Conservation (phyloP, 2,329 filamentous ascomycete genomes). For the Pyrenophora tritici-repentis region DNA sequence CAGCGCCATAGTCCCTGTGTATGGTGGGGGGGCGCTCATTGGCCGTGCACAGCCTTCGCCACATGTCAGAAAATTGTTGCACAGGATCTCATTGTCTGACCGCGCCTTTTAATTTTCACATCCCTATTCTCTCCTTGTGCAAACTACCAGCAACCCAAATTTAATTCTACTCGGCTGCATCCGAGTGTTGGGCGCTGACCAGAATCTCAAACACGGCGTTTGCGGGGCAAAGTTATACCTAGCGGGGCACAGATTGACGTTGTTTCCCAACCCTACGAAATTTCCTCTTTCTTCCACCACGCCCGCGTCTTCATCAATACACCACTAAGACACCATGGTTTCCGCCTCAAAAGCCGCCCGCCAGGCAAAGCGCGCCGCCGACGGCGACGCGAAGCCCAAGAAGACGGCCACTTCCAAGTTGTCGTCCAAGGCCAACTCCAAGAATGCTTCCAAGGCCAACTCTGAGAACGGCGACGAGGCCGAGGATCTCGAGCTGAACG, state of each 20-base stretch:
- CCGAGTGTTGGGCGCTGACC: conserved; percentile 19
- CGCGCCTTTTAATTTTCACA: conserved; percentile 7
- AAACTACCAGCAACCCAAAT: conserved; percentile 6
- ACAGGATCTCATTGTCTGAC: conserved; percentile 22
- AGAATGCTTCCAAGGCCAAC: conserved; percentile 65
- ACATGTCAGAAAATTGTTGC: conserved; percentile 32
- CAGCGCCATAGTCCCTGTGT: conserved; percentile 24
- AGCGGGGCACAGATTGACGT: conserved; percentile 29
- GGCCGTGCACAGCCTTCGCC: conserved; percentile 24
- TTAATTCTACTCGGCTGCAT: conserved; percentile 16
- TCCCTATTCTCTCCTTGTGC: conserved; percentile 7
- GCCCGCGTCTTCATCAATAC: conserved; percentile 20
- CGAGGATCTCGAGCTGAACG: conserved; percentile 66
- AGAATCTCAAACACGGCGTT: conserved; percentile 9
- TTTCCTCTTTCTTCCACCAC: conserved; percentile 30
- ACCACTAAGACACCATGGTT: conserved; percentile 58
- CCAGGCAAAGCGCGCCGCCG: conserved; percentile 66
- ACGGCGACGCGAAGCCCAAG: conserved; percentile 69
- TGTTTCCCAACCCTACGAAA: conserved; percentile 28
- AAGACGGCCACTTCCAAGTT: conserved; percentile 75
- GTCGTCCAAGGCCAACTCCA: conserved; percentile 69
- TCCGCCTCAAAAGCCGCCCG: conserved; percentile 72
- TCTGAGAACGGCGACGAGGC: conserved; percentile 75
- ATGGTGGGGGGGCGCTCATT: conserved; percentile 22
- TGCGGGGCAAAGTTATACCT: conserved; percentile 24